Evolutionary conservation across 2,329 filamentous ascomycete species (phyloP), one percentile per base, ranked within the genome.

Genomic region (Fusarium euwallaceae): DNA sequence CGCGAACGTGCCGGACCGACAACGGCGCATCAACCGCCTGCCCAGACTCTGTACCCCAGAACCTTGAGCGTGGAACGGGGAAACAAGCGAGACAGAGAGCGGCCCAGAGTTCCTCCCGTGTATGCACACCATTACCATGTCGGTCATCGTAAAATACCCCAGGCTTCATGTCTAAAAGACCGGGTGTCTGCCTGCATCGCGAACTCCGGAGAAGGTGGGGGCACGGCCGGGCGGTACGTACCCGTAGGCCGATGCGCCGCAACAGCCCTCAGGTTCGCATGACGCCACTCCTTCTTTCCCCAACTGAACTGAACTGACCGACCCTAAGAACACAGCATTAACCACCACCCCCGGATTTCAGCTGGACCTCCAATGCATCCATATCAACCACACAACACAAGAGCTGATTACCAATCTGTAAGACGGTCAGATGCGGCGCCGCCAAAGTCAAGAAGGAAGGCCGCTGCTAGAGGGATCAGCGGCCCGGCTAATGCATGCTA

Each of bases 321-420:
- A 24, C 32, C 53, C 32, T 27, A 41, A 55, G 11, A 55, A 29
- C 27, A 32, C 27, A 17, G 22, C 22, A 48, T 48, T 8, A 29
- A 32, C 27, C 10, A n/a, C 17, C 48, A 55, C 71, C 70, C 70
- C 70, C 73, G 56, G 70, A 67, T 71, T 73, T 51, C 66, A 29
- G 43, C 37, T 64, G 69, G 45, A 70, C 45, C 48, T 53, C 22
- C 10, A 56, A 61, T 53, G n/a, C 32, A 51, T 27, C 64, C 56
- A 71, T 61, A 73, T 76, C 67, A 66, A 72, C 64, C 69, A 56
- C 61, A 75, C 60, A 58, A 72, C 12, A 36, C 55, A 66, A 53
- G 41, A 41, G 37, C 37, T 76, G 75, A 72, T 77, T 78, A 78
- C 69, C 66, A 75, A 78, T 75, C 32, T 37, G 41, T 61, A 63